Percentiles rank a stretch among this genome's conserved stretches.
Evolutionary conservation across 768 basidiomycete genomes (phyloP).

Genomic region (Clathrus columnatus): DNA sequence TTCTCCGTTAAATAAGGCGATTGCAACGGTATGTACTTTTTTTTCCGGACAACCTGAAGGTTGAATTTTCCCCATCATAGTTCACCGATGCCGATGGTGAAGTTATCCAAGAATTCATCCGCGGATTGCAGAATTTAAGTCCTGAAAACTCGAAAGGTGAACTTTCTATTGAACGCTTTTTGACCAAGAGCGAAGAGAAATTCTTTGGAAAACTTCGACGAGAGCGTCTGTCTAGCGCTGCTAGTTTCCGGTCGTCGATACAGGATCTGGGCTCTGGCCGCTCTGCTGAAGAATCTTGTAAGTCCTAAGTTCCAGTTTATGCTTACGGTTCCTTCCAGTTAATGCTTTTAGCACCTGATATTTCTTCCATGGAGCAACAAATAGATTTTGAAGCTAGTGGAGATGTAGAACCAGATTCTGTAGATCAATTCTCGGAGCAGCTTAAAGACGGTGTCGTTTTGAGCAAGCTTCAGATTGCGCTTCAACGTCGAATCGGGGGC

Average conservation of each 20-base stretch:
- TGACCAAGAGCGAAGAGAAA: slow-evolving; percentile 85
- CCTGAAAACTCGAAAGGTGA: slow-evolving; percentile 87
- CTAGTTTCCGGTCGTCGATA: slow-evolving; percentile 67
- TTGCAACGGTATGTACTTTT: slow-evolving; percentile 52
- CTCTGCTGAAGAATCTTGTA: slow-evolving; percentile 52
- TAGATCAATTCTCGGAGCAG: slow-evolving; percentile 32
- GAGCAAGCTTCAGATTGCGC: slow-evolving; percentile 75
- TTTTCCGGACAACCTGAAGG: neutral
- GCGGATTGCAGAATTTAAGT: slow-evolving; percentile 67
- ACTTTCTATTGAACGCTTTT: slow-evolving; percentile 84
- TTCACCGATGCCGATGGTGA: slow-evolving; percentile 93
- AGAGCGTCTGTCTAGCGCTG: slow-evolving; percentile 78
- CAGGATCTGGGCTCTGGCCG: slow-evolving; percentile 78
- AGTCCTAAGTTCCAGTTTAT: slow-evolving; percentile 36
- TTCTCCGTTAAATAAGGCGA: slow-evolving; percentile 90
- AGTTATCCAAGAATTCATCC: slow-evolving; percentile 82
- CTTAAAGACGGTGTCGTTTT: slow-evolving; percentile 68
- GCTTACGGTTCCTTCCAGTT: neutral
- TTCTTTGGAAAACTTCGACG: slow-evolving; percentile 89
- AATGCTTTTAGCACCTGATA: slow-evolving; percentile 8
- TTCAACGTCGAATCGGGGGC: slow-evolving; percentile 69
- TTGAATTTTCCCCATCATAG: slow-evolving; percentile 27
- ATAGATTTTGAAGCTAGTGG: neutral
- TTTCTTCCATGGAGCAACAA: slow-evolving; percentile 2
- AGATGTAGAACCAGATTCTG: slow-evolving; percentile 1